phyloP scores from a whole-genome alignment of 106 monocot species.

The Dendrobium officinale region DNA sequence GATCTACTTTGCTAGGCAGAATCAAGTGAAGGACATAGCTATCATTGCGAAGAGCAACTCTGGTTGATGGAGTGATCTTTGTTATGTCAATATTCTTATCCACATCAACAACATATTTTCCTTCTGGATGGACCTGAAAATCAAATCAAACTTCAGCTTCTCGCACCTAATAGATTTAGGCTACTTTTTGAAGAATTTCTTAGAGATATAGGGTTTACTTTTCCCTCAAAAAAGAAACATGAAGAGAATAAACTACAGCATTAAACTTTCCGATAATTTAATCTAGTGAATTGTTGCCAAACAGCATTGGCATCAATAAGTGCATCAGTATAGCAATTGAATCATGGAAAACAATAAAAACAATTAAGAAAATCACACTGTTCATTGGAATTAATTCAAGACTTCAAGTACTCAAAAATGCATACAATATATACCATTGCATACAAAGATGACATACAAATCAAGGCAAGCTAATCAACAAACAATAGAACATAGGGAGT shows the following conservation, averaged over 20 bases:
- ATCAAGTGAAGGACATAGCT: conserved; percentile 93
- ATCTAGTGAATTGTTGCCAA: background rate
- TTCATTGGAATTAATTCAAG: no score
- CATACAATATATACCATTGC: no score
- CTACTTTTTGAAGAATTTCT: background rate
- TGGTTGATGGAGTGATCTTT: conserved; percentile 94
- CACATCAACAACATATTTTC: conserved; percentile 96
- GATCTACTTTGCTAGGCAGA: conserved; percentile 96
- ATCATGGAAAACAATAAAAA: background rate
- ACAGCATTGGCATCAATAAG: background rate
- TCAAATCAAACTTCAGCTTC: background rate
- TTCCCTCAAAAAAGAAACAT: background rate
- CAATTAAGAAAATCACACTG: background rate
- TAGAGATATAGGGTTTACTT: background rate
- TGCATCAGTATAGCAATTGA: background rate
- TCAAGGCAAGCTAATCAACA: no score
- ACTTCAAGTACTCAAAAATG: no score
- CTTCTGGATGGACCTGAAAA: conserved; percentile 94
- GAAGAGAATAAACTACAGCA: background rate
- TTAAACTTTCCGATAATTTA: background rate
- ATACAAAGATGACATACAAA: no score
- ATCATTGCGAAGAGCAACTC: conserved; percentile 97
- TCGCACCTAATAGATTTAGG: background rate
- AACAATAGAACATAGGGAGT: no score
- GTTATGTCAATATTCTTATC: conserved; percentile 98